These are phyloP conservation scores for Fragilariopsis cylindrus DNA, from an alignment of 108 stramenopile species.

Conservation along the genomic window DNA sequence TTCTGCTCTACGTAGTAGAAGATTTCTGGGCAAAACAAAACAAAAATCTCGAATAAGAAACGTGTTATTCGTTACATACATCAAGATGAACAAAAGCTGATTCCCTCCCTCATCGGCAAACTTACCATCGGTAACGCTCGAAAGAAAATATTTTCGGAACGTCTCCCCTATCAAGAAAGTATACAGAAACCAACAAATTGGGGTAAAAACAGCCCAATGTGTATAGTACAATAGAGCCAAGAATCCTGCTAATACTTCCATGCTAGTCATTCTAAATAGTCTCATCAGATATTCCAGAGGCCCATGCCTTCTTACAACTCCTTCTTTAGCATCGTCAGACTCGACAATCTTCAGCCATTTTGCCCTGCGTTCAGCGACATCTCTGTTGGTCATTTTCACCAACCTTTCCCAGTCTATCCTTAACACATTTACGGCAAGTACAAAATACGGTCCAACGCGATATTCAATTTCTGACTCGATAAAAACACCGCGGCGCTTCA, in stretches of 20 bases:
- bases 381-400: slow-evolving; percentile 51
- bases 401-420: slow-evolving; percentile 68
- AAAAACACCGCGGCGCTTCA: slow-evolving; percentile 66
- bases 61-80: background rate
- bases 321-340: slow-evolving; percentile 20
- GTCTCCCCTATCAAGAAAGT: slow-evolving; percentile 39
- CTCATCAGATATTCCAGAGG: slow-evolving; percentile 22
- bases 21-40: slow-evolving; percentile 43
- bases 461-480: slow-evolving; percentile 84
- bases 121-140: slow-evolving; percentile 65
- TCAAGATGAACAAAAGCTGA: background rate
- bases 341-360: slow-evolving; percentile 39
- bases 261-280: slow-evolving; percentile 42
- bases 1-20: slow-evolving; percentile 78
- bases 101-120: background rate
- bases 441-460: slow-evolving; percentile 78
- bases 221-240: slow-evolving; percentile 50
- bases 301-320: slow-evolving; percentile 1
- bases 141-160: slow-evolving; percentile 64
- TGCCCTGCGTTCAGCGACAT: slow-evolving; percentile 36
- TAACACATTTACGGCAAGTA: slow-evolving; percentile 68
- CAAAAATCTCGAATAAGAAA: background rate
- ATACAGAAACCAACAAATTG: slow-evolving; percentile 61
- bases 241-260: slow-evolving; percentile 56
- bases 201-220: slow-evolving; percentile 63